Evolutionary conservation across 2,329 filamentous ascomycete species (phyloP).

Genomic region (Hymenoscyphus occultus): DNA sequence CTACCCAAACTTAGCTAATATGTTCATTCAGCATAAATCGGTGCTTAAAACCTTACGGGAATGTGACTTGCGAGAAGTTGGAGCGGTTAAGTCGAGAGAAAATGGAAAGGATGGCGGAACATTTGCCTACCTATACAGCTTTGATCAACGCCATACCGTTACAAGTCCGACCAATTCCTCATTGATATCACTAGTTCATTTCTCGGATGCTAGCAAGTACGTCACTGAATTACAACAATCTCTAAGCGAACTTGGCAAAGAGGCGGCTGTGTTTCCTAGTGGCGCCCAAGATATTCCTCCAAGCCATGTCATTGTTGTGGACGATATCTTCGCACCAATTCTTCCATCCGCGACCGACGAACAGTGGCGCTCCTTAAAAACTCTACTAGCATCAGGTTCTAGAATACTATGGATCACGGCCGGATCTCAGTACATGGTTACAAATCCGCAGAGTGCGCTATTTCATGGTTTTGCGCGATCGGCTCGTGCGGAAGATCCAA

Average conservation of each 20-base stretch:
- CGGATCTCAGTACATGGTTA: constrained; percentile 11
- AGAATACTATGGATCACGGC: constrained; percentile 13
- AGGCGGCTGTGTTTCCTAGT: not conserved
- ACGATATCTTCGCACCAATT: constrained; percentile 12
- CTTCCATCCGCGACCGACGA: not conserved
- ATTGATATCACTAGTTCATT: too few relatives aligned
- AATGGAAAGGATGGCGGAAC: too few relatives aligned
- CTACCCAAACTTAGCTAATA: too few relatives aligned
- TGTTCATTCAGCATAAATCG: too few relatives aligned
- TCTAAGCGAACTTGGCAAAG: not conserved
- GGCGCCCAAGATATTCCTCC: not conserved
- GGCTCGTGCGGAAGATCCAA: constrained; percentile 14
- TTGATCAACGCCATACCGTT: too few relatives aligned
- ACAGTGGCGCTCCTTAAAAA: constrained; percentile 11
- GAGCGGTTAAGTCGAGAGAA: too few relatives aligned
- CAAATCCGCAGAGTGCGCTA: constrained; percentile 5
- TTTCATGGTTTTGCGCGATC: constrained; percentile 12
- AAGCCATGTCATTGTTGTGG: constrained; percentile 9
- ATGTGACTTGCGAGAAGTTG: too few relatives aligned
- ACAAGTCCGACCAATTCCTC: too few relatives aligned
- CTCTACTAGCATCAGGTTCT: not conserved
- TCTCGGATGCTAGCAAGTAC: too few relatives aligned
- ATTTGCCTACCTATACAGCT: too few relatives aligned
- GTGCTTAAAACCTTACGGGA: too few relatives aligned
- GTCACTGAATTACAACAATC: too few relatives aligned